Evolutionary conservation across 1,284 basidiomycete species (phyloP).

Genomic region (Albatrellus sp.): DNA sequence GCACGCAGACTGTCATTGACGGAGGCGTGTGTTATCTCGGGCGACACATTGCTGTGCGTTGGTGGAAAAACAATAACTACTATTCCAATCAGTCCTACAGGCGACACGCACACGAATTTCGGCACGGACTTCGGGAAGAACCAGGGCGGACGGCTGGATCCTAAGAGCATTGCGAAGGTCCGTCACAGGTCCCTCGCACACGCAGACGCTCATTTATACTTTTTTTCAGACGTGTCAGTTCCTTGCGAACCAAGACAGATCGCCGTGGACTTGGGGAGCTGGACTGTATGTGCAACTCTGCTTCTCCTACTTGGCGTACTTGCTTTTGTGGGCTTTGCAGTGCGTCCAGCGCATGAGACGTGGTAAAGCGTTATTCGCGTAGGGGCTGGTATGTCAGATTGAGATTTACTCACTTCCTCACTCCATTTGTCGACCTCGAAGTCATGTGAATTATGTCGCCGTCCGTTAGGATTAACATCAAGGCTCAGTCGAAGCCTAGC

Average conservation of each 20-base stretch:
- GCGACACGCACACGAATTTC: constrained; percentile 3
- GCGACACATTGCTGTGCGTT: no score
- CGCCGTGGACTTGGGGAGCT: constrained; percentile 62
- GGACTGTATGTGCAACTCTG: constrained; percentile 36
- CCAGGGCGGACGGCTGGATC: constrained; percentile 12
- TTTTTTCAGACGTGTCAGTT: constrained; percentile 26
- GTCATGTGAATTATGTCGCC: no score
- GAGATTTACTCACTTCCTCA: no score
- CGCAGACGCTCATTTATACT: background rate
- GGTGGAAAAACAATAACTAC: background rate
- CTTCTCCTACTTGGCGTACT: background rate
- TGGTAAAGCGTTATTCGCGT: no score
- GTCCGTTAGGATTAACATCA: no score
- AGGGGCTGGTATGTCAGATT: no score
- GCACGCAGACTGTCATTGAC: constrained; percentile 1
- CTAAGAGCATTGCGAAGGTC: constrained; percentile 17
- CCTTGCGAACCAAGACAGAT: constrained; percentile 19
- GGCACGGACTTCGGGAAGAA: constrained; percentile 15
- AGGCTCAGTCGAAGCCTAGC: no score
- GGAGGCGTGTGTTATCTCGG: background rate
- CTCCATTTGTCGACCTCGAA: no score
- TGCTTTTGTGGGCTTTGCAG: constrained; percentile 12
- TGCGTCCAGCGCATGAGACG: constrained; percentile 32
- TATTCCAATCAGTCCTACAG: constrained; percentile 1
- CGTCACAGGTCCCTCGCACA: no score